phyloP scores from a whole-genome alignment of 2,329 filamentous ascomycete genomes.

The Colletotrichum chrysophilum region DNA sequence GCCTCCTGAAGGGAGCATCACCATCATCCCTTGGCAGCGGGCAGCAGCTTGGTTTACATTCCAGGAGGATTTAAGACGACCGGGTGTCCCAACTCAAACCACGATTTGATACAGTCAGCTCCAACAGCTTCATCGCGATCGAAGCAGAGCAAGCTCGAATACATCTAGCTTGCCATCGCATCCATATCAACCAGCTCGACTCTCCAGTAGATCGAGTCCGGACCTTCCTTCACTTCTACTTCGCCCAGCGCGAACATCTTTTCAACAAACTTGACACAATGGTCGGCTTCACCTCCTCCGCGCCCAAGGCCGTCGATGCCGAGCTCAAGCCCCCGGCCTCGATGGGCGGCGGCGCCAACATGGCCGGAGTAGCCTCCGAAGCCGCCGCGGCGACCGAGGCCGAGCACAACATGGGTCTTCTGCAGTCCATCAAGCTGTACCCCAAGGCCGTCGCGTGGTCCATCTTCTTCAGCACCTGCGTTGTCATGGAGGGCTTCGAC shows the following conservation, averaged over 20 bases:
- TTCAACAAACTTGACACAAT: not conserved
- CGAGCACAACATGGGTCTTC: slow-evolving; percentile 41
- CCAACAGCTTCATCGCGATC: not conserved
- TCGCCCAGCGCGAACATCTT: not conserved
- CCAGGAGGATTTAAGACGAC: slow-evolving; percentile 6
- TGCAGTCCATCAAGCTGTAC: slow-evolving; percentile 45
- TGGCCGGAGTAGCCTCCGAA: slow-evolving; percentile 21
- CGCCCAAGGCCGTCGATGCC: not conserved
- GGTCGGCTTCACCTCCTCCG: not conserved
- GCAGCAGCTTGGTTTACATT: not conserved
- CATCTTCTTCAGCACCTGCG: slow-evolving; percentile 43
- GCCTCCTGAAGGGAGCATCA: not conserved
- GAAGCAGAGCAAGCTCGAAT: not conserved
- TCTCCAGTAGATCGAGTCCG: not conserved
- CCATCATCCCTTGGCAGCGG: not conserved
- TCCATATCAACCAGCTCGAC: not conserved
- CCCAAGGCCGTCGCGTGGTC: slow-evolving; percentile 49
- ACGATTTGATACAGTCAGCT: not conserved
- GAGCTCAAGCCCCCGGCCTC: not conserved
- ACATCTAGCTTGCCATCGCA: not conserved
- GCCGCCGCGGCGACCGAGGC: slow-evolving; percentile 43
- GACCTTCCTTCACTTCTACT: not conserved
- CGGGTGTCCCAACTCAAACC: not conserved
- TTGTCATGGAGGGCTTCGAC: slow-evolving; percentile 42
- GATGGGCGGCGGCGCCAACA: not conserved